phyloP scores from a whole-genome alignment of 176 grass and related monocot genomes.

The Ananas comosus region DNA sequence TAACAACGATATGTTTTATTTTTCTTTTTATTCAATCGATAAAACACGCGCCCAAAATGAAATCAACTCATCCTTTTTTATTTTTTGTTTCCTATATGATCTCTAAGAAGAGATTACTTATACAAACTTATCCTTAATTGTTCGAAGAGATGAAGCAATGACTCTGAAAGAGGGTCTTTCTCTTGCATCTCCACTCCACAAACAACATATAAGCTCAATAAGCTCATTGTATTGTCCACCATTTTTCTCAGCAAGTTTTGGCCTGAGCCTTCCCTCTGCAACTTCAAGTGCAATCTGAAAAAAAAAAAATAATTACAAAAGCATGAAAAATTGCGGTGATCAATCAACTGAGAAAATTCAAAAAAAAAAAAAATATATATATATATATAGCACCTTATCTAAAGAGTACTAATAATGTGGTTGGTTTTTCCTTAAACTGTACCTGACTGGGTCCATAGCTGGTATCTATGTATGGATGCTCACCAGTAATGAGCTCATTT shows the following conservation, averaged over 20 bases:
- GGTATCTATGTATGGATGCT: constrained; percentile 45
- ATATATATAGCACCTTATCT: background rate
- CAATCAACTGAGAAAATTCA: background rate
- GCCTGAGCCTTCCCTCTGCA: constrained; percentile 38
- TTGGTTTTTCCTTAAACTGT: background rate
- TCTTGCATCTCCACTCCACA: constrained; percentile 33
- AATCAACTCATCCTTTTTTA: too few species aligned
- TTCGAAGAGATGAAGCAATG: constrained; percentile 20
- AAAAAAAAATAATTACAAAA: background rate
- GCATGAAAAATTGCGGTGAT: background rate
- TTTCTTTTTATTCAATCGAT: too few species aligned
- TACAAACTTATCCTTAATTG: constrained; percentile 13
- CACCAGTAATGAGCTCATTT: constrained; percentile 49
- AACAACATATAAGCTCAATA: constrained; percentile 29
- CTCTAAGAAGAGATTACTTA: background rate
- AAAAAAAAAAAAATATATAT: background rate
- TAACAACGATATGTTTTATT: too few species aligned
- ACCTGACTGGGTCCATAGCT: constrained; percentile 42
- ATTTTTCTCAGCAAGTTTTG: constrained; percentile 17
- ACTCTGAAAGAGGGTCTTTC: constrained; percentile 34
- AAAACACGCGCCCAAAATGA: too few species aligned
- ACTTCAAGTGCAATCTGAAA: constrained; percentile 52
- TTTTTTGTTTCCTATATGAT: too few species aligned
- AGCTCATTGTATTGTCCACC: constrained; percentile 6
- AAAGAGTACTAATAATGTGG: background rate